Conservation (phyloP, 2,329 filamentous ascomycete genomes). For the Fusarium algeriense region DNA sequence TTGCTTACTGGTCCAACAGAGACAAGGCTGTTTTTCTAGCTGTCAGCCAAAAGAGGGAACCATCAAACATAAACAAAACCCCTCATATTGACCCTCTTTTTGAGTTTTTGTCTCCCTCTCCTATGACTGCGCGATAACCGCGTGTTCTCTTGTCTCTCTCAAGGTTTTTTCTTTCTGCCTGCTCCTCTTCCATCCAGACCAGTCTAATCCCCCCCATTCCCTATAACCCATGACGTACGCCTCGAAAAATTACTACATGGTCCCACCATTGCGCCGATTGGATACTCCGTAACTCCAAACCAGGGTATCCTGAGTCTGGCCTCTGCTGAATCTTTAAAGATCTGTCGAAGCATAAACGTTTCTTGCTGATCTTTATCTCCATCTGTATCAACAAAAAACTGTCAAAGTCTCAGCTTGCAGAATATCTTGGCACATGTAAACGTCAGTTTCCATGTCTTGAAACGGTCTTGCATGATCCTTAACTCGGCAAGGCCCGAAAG, state of each 20-base stretch:
- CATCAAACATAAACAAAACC: slow-evolving; percentile 20
- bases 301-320: background rate
- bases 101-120: background rate
- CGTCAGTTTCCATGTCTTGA: slow-evolving; percentile 27
- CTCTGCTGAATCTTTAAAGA: background rate
- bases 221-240: slow-evolving; percentile 33
- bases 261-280: slow-evolving; percentile 36
- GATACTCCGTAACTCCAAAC: background rate
- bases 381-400: slow-evolving; percentile 10
- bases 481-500: slow-evolving; percentile 28
- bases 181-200: slow-evolving; percentile 31
- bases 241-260: slow-evolving; percentile 13
- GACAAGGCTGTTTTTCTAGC: background rate
- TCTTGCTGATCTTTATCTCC: slow-evolving; percentile 22
- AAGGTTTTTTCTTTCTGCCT: slow-evolving; percentile 11
- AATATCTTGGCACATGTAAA: slow-evolving; percentile 30
- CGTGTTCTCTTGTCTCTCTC: slow-evolving; percentile 14
- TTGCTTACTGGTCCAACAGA: background rate
- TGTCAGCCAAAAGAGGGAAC: background rate
- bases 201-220: slow-evolving; percentile 34
- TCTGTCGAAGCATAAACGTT: background rate
- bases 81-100: slow-evolving; percentile 14
- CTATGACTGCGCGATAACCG: slow-evolving; percentile 36
- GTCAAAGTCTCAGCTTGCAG: slow-evolving; percentile 11
- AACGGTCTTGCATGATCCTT: slow-evolving; percentile 32